phyloP scores from a whole-genome alignment of 768 basidiomycete species.

The Lactarius indigo region DNA sequence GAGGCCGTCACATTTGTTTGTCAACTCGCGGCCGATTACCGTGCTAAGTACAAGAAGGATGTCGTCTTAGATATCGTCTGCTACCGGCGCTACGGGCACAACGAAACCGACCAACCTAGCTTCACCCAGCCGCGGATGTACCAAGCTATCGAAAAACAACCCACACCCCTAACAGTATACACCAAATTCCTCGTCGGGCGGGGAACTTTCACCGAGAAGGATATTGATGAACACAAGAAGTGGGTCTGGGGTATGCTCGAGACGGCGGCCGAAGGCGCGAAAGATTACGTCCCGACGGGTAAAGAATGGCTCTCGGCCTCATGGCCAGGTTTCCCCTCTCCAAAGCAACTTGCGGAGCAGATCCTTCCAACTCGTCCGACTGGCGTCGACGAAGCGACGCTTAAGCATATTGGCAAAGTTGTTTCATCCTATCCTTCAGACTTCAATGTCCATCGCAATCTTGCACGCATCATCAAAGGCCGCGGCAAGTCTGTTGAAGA shows the following conservation, averaged over 20 bases:
- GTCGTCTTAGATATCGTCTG: conserved; percentile 98
- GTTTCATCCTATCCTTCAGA: conserved; percentile 83
- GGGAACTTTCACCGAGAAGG: conserved; percentile 91
- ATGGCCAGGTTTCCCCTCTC: conserved; percentile 98
- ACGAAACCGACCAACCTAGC: conserved; percentile 97
- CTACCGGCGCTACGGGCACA: conserved; percentile 99
- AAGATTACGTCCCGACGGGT: conserved; percentile 92
- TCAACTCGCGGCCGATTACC: conserved; percentile 96
- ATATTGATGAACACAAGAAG: conserved; percentile 96
- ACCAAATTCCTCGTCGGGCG: conserved; percentile 86
- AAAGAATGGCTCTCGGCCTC: conserved; percentile 98
- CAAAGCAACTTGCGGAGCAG: conserved; percentile 89
- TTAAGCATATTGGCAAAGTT: conserved; percentile 80
- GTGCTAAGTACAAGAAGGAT: conserved; percentile 98
- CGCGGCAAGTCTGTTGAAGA: conserved; percentile 92
- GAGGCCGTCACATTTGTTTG: conserved; percentile 99
- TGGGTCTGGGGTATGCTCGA: conserved; percentile 99
- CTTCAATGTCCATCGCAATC: conserved; percentile 88
- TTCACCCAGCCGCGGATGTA: conserved; percentile 99
- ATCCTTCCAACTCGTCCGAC: conserved; percentile 89
- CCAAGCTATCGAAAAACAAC: conserved; percentile 91
- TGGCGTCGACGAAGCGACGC: conserved; percentile 68
- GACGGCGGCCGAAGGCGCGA: conserved; percentile 87
- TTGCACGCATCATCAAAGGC: conserved; percentile 82
- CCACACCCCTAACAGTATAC: conserved; percentile 88